Base-by-base conservation (phyloP, 345 rosid species). In the Moringa oleifera region DNA sequence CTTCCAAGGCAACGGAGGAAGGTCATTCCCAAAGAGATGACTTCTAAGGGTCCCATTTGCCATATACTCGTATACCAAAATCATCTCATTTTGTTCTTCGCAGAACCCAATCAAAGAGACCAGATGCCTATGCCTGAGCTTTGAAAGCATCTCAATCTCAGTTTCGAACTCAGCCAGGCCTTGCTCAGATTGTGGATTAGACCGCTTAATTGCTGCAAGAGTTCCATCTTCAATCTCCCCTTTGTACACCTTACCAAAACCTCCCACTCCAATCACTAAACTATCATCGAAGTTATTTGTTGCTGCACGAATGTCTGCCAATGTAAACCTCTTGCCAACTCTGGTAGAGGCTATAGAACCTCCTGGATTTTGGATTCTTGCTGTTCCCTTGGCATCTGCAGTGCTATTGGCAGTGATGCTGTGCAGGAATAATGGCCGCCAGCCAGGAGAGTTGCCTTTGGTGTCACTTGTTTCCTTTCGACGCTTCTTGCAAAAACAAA, bases 21-120 rank as follows among this genome's bases (percentile, higher is more conserved):
- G 81, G 70, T 77, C 80, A 22, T 80, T 67, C 21, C 95, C 98
- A 33, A 89, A 92, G 18, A 87, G 84, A 80, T 89, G 98, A 55
- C 93, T 87, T 68, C 96, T 76, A 13, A 85, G 81, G 59, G 95
- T 87, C 25, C 95, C 95, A 18, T 92, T 89, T 37, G 83, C 93
- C 98, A 92, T 89, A 60, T 81, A 92, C 70, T 92, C 96, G 45
- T 92, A 92, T 54, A 92, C 96, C 84, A 92, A 71, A 65, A 92
- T 92, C 98, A 89, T 89, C 77, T 92, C 98, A 56, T 67, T 81
- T 18, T 89, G 83, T 56, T 92, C 93, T 55, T 92, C 93, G 10
- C 96, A 92, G 79, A 89, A 92, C 18, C 96, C 98, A 55, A 92
- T 81, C 81, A 92, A 54, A 53, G 96, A 89, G 45, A 92, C 98